Evolutionary conservation across 805 yeast genomes (phyloP), one percentile per base, ranked within the genome.

Genomic region (Zygosaccharomyces kombuchaensis): DNA sequence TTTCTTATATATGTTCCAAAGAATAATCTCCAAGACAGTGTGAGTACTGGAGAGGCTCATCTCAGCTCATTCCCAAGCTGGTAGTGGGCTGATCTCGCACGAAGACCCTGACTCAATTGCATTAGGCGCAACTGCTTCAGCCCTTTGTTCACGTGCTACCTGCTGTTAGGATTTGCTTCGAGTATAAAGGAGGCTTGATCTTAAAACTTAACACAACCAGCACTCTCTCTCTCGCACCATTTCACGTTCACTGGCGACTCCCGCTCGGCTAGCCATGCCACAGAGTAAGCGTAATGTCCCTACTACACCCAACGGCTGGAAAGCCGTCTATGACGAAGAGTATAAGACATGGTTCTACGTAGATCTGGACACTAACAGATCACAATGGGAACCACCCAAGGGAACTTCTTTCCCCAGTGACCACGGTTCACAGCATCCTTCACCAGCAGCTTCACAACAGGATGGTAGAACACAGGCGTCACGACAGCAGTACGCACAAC

Each of bases 331-430:
- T 67, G 89, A 84, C 59, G 82, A 80, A 9, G 72, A 81, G 46
- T 84, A 84, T 61, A 72, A 75, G 40, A 78, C 84, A 1, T 87
- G 82, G 81, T 91, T 82, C 64, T 91, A 81, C 58, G 96, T 91
- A n/a, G 73, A 88, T 56, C 67, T 85, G 52, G 58, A 72, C 12
- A 77, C 87, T 10, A 83, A 85, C 48, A 71, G 78, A 54, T 87
- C 96, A 0, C 96, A 89, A 65, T 91, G 98, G 98, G 96, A 87
- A 43, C 79, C 81, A 10, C 97, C 96, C 12, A 47, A 50, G 9
- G 84, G 84, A 1, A 78, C 87, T 0, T 61, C 54, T 1, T 75
- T 76, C 60, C 64, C 68, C 8, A 30, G 30, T 10, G 41, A 35
- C 25, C 32, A 32, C 12, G 40, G 53, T 27, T 21, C 41, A 12